Evolutionary conservation across 2,329 filamentous ascomycete species (phyloP).

Genomic region (Dryadomyces sulphureus): DNA sequence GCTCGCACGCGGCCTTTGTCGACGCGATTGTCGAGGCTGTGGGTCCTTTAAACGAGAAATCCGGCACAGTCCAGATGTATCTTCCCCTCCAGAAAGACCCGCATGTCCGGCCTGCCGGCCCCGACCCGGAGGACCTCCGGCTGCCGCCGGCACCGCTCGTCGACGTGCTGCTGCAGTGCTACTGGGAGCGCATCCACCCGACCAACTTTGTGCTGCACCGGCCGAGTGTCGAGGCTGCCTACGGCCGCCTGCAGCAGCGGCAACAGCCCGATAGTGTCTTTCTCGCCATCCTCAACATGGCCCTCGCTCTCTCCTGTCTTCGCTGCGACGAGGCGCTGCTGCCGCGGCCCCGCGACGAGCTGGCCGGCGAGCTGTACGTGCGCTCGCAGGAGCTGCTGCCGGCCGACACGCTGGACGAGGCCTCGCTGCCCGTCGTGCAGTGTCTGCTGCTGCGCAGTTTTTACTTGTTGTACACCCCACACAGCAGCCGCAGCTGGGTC

Average conservation of each 20-base stretch:
- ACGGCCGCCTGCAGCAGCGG: conserved; percentile 6
- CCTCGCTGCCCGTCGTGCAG: conserved; percentile 15
- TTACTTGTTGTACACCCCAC: conserved; percentile 16
- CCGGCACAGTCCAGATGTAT: no score
- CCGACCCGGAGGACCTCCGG: no score
- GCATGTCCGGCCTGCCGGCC: no score
- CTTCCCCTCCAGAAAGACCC: no score
- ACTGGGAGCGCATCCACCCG: conserved; percentile 10
- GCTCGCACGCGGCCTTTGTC: no score
- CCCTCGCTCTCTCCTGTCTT: conserved; percentile 17
- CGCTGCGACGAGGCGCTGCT: conserved; percentile 9
- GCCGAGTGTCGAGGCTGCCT: conserved; percentile 8
- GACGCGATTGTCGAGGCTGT: no score
- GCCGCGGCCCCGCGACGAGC: conserved; percentile 1
- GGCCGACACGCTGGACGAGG: conserved; percentile 14
- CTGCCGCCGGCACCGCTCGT: conserved; percentile 7
- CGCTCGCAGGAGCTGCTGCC: conserved; percentile 14
- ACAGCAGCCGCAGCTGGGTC: conserved; percentile 18
- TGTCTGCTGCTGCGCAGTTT: conserved; percentile 14
- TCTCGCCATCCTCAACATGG: conserved; percentile 16
- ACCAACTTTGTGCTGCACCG: conserved; percentile 10
- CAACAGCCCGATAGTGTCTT: conserved; percentile 7
- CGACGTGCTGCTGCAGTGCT: conserved; percentile 7
- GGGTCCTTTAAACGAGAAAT: no score
- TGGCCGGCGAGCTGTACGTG: conserved; percentile 15